phyloP scores from a whole-genome alignment of 2,329 filamentous ascomycete genomes.

The Cryphonectria japonica region DNA sequence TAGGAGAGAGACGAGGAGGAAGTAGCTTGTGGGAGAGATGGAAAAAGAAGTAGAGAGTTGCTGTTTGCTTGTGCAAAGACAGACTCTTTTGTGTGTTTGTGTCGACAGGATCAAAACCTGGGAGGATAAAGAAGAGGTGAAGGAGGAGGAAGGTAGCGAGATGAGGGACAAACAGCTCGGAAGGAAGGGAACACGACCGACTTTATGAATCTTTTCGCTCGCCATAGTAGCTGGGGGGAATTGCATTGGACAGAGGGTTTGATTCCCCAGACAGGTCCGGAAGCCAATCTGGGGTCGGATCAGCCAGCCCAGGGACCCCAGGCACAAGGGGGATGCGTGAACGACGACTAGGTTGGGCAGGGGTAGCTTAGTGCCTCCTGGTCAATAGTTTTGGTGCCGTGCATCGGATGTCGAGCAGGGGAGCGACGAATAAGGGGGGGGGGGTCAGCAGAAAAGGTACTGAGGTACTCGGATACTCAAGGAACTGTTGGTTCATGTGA shows the following conservation, averaged over 20 bases:
- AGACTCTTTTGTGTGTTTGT: neutral
- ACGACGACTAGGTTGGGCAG: neutral
- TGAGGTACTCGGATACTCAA: too few species aligned
- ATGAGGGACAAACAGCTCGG: neutral
- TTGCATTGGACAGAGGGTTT: neutral
- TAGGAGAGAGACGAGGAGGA: neutral
- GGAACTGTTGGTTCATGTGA: neutral
- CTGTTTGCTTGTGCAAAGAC: neutral
- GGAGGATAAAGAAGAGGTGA: neutral
- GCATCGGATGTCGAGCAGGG: neutral
- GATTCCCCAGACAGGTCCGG: constrained; percentile 1
- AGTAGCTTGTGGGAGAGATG: neutral
- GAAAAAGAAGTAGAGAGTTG: neutral
- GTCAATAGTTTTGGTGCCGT: neutral
- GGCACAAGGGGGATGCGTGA: neutral
- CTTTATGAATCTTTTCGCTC: constrained; percentile 11
- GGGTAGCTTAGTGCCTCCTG: constrained; percentile 1
- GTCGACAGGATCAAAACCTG: neutral
- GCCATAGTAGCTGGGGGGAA: neutral
- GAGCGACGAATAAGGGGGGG: neutral
- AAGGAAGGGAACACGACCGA: neutral
- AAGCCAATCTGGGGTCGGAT: neutral
- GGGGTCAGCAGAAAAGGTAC: too few species aligned
- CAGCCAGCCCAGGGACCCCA: neutral
- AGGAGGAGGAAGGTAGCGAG: constrained; percentile 2